A percentile compares a stretch with the other conserved stretches of the same genome.
phyloP scores from a whole-genome alignment of 441 rosid species.

The Arabidopsis hybrid region DNA sequence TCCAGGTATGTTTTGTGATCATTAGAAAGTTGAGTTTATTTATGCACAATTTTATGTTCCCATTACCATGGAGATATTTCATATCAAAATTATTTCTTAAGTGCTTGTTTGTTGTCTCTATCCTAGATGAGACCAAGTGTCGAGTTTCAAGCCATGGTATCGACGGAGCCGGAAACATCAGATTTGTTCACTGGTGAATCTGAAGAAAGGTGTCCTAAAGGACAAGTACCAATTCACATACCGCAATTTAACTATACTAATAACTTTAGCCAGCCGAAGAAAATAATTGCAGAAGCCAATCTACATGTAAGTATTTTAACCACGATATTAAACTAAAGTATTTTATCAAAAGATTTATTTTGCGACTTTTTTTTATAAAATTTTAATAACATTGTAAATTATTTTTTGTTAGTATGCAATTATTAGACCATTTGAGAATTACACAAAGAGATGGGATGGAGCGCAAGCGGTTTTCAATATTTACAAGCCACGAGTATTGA shows the following conservation, averaged over 20 bases:
- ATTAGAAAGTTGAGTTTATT: neutral
- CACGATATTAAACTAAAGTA: neutral
- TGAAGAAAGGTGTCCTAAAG: constrained; percentile 29
- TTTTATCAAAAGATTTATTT: neutral
- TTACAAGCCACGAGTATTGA: constrained; percentile 4
- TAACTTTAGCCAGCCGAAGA: neutral
- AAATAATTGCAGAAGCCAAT: constrained; percentile 5
- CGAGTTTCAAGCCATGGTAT: constrained; percentile 14
- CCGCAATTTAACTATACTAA: neutral
- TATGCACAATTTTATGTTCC: neutral
- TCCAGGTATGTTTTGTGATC: constrained; percentile 9
- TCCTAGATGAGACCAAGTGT: constrained; percentile 30
- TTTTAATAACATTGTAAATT: neutral
- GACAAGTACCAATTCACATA: constrained; percentile 35
- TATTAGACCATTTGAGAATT: constrained; percentile 5
- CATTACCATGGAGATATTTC: neutral
- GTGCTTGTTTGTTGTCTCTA: neutral
- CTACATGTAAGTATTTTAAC: constrained; percentile 29
- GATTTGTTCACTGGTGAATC: neutral
- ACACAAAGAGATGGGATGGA: neutral
- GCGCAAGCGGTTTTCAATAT: constrained; percentile 16
- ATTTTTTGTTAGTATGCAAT: constrained; percentile 18
- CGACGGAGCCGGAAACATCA: constrained; percentile 8
- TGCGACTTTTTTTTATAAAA: neutral
- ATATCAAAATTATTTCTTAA: neutral